phyloP scores from a whole-genome alignment of 2,329 filamentous ascomycete genomes.

The Venturia aucupariae region DNA sequence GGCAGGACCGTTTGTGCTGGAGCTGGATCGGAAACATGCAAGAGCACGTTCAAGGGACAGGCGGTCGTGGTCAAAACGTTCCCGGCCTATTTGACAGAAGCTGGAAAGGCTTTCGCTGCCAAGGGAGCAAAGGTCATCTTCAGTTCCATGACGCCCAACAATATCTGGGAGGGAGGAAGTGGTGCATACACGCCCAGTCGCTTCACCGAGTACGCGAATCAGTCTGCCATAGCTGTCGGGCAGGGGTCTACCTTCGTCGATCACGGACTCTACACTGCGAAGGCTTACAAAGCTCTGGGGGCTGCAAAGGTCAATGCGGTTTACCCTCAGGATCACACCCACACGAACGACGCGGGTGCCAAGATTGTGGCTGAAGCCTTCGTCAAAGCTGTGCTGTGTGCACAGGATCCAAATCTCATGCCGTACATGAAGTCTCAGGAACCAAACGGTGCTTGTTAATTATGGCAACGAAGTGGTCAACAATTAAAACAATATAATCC shows the following conservation, averaged over 20 bases:
- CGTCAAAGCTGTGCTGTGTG: conserved; percentile 47
- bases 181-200: conserved; percentile 41
- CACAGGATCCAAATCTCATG: conserved; percentile 19
- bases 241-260: conserved; percentile 46
- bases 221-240: conserved; percentile 35
- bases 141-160: conserved; percentile 51
- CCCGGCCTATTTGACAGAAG: conserved; percentile 50
- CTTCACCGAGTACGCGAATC: conserved; percentile 48
- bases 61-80: conserved; percentile 52
- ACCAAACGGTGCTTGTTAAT: neutral
- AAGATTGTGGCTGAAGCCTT: conserved; percentile 48
- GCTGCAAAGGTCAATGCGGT: conserved; percentile 40
- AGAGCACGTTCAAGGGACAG: conserved; percentile 39
- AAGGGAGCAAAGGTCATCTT: conserved; percentile 55
- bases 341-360: conserved; percentile 49
- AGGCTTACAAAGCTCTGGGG: conserved; percentile 44
- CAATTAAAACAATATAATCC: neutral
- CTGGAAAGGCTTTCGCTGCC: conserved; percentile 42
- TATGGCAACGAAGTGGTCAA: neutral
- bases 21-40: conserved; percentile 39
- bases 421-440: neutral
- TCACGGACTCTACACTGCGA: conserved; percentile 50
- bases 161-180: conserved; percentile 50
- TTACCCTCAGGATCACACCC: conserved; percentile 52
- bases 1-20: conserved; percentile 52